Percentiles rank a stretch among this genome's conserved stretches.
phyloP scores from a whole-genome alignment of 768 basidiomycete genomes.

The Tulasnella sp. region DNA sequence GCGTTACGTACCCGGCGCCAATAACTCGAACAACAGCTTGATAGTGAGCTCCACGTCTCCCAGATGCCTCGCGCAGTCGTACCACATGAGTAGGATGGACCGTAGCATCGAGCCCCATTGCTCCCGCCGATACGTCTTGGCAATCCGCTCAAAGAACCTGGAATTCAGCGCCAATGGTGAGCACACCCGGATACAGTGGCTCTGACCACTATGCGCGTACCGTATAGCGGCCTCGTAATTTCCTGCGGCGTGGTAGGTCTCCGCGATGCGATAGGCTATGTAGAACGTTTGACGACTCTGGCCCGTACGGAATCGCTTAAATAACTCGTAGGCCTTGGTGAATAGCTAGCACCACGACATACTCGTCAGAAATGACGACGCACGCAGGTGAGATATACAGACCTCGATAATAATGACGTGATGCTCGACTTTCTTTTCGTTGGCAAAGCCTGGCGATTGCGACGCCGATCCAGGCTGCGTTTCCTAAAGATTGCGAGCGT shows the following conservation, averaged over 20 bases:
- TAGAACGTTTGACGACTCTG: slow-evolving; percentile 76
- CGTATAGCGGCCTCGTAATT: slow-evolving; percentile 82
- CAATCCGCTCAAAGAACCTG: slow-evolving; percentile 90
- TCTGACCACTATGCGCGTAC: too few species aligned
- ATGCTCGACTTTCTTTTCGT: slow-evolving; percentile 92
- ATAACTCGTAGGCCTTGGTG: slow-evolving; percentile 86
- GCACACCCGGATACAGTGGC: not conserved
- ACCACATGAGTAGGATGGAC: slow-evolving; percentile 68
- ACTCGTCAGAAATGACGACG: not conserved
- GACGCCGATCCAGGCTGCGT: slow-evolving; percentile 29
- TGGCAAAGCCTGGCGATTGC: slow-evolving; percentile 59
- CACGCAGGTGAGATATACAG: slow-evolving; percentile 16
- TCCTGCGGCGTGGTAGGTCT: slow-evolving; percentile 64
- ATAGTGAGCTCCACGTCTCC: slow-evolving; percentile 68
- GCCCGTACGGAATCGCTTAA: slow-evolving; percentile 59
- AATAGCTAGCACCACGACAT: slow-evolving; percentile 46
- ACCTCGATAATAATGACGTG: slow-evolving; percentile 73
- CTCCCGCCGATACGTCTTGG: slow-evolving; percentile 76
- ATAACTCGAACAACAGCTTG: slow-evolving; percentile 67
- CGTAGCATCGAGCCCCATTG: slow-evolving; percentile 63
- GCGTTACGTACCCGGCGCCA: slow-evolving; percentile 50
- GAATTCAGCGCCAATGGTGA: not conserved
- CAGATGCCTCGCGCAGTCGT: slow-evolving; percentile 65
- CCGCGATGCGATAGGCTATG: slow-evolving; percentile 83
- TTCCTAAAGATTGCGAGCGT: slow-evolving; percentile 2